Evolutionary conservation across 441 rosid genomes (phyloP).

Genomic region (Bruguiera hainesii): DNA sequence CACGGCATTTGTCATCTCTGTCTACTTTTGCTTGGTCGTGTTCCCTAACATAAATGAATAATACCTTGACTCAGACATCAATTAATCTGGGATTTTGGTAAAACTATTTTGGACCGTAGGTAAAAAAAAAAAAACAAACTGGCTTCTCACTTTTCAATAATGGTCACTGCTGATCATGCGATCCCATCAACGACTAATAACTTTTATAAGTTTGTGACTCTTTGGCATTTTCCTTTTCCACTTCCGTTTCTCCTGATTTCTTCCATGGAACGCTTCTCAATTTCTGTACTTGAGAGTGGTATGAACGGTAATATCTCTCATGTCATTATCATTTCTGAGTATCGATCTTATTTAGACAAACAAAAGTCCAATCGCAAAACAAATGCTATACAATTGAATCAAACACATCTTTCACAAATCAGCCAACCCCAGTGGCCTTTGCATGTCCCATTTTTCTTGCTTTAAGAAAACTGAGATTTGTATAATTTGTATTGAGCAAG

Average conservation of each 20-base stretch:
- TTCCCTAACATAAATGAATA: no score
- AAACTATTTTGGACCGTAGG: background rate
- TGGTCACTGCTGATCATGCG: conserved; percentile 8
- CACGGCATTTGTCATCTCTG: no score
- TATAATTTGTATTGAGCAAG: no score
- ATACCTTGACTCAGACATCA: no score
- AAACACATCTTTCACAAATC: no score
- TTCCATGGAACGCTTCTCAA: background rate
- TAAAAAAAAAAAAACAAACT: conserved; percentile 7
- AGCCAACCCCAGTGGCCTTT: no score
- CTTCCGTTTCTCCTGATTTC: background rate
- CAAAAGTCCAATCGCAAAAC: background rate
- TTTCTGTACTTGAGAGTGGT: conserved; percentile 7
- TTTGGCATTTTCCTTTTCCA: conserved; percentile 8
- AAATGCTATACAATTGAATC: background rate
- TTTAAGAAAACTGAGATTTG: no score
- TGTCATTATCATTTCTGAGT: conserved; percentile 13
- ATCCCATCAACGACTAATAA: no score
- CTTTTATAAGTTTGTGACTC: background rate
- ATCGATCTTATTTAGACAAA: background rate
- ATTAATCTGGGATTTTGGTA: no score
- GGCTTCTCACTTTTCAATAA: background rate
- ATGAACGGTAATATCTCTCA: background rate
- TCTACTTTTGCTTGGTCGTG: no score
- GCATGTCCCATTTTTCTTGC: no score